phyloP scores from a whole-genome alignment of 257 asterid species.

The Capsicum rhomboideum region DNA sequence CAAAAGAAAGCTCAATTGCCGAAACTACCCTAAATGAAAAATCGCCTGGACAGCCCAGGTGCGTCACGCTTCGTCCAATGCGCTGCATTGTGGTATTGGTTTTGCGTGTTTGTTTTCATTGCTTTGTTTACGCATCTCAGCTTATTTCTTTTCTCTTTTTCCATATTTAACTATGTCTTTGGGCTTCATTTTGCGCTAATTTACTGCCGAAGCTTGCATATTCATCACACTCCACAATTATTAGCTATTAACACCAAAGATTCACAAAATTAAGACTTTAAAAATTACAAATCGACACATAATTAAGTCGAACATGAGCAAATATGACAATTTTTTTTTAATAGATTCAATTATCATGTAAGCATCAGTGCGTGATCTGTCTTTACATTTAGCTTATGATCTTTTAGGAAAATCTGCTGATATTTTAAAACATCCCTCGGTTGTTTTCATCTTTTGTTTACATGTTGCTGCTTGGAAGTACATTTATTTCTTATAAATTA shows the following conservation, averaged over 20 bases:
- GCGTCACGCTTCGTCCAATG: neutral
- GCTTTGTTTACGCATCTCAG: neutral
- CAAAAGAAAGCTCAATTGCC: neutral
- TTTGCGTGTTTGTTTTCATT: neutral
- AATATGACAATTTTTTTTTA: neutral
- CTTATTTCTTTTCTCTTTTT: neutral
- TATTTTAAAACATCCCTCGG: neutral
- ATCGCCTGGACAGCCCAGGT: neutral
- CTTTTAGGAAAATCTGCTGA: neutral
- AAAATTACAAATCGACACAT: neutral
- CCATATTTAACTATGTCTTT: neutral
- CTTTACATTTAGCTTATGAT: neutral
- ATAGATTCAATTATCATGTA: neutral
- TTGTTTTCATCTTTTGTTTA: constrained; percentile 2
- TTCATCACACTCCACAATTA: neutral
- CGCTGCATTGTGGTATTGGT: neutral
- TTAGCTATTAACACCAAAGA: neutral
- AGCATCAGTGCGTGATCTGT: neutral
- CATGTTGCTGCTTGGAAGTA: constrained; percentile 6
- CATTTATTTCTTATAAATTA: constrained; percentile 10
- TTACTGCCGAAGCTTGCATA: neutral
- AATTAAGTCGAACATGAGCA: neutral
- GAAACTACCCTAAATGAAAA: neutral
- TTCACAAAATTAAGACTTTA: neutral
- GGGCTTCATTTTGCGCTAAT: neutral